Conservation (phyloP, 2,329 filamentous ascomycete species). For the Aschersonia sp. region DNA sequence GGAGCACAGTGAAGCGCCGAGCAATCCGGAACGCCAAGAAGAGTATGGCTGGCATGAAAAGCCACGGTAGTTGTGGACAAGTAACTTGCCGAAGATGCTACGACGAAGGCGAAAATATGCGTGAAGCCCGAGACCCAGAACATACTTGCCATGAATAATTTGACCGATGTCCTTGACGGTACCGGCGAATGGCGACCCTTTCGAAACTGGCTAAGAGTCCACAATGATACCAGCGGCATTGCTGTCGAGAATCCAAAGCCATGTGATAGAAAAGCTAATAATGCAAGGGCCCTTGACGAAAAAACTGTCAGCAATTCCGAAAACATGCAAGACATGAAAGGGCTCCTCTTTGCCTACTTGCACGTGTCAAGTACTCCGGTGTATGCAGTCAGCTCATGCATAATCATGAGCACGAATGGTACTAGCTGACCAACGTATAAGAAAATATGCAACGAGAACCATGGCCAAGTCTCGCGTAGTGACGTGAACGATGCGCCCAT, state of each 20-base stretch:
- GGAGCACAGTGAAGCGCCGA: background rate
- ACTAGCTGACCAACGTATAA: constrained; percentile 6
- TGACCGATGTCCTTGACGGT: background rate
- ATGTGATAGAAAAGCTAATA: background rate
- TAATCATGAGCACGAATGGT: constrained; percentile 1
- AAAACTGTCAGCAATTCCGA: background rate
- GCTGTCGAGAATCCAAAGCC: constrained; percentile 3
- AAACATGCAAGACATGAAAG: background rate
- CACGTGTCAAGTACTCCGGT: background rate
- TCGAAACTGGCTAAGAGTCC: background rate
- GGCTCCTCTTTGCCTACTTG: background rate
- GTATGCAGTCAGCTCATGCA: background rate
- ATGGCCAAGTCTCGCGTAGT: constrained; percentile 2
- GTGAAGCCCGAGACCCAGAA: constrained; percentile 2
- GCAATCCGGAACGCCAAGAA: constrained; percentile 3
- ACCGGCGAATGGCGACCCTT: background rate
- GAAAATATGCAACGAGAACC: constrained; percentile 6
- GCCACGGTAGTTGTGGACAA: background rate
- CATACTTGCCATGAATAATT: background rate
- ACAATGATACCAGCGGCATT: constrained; percentile 2
- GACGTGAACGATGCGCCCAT: constrained; percentile 1
- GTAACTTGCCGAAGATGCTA: constrained; percentile 3
- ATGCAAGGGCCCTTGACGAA: background rate
- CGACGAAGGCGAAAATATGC: constrained; percentile 4
- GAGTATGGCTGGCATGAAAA: constrained; percentile 3